Conservation (phyloP, 73 alveolate genomes). For the Symbiodinium natans region DNA sequence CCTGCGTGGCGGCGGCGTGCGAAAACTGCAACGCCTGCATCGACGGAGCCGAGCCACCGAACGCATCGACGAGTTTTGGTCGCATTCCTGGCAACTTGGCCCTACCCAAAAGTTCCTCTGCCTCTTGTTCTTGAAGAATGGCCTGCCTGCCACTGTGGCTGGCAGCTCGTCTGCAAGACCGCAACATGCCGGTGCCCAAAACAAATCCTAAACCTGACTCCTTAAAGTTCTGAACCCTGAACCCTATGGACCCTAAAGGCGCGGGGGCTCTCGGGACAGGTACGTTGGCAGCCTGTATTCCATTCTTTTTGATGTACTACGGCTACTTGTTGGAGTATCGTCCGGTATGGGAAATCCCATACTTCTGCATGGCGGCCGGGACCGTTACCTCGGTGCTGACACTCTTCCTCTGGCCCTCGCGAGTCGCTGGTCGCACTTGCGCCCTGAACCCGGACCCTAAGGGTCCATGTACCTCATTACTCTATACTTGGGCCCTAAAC, state of each 20-base stretch:
- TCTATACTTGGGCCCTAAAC: neutral
- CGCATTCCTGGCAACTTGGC: neutral
- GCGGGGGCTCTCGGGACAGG: neutral
- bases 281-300: neutral
- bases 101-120: neutral
- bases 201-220: too few relatives aligned
- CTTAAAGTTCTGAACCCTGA: too few relatives aligned
- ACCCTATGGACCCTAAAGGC: too few relatives aligned
- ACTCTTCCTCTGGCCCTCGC: neutral
- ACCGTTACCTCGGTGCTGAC: neutral
- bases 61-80: neutral
- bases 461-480: neutral
- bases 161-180: neutral
- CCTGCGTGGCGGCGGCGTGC: neutral
- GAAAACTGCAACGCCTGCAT: neutral
- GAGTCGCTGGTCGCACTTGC: neutral
- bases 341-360: neutral
- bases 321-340: neutral
- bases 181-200: neutral
- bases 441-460: too few relatives aligned
- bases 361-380: neutral
- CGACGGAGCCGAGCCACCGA: neutral
- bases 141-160: neutral
- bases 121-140: neutral
- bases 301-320: neutral